Evolutionary conservation across 2,329 filamentous ascomycete species (phyloP), one percentile per base, ranked within the genome.

Genomic region (Lecanicillium sp.): DNA sequence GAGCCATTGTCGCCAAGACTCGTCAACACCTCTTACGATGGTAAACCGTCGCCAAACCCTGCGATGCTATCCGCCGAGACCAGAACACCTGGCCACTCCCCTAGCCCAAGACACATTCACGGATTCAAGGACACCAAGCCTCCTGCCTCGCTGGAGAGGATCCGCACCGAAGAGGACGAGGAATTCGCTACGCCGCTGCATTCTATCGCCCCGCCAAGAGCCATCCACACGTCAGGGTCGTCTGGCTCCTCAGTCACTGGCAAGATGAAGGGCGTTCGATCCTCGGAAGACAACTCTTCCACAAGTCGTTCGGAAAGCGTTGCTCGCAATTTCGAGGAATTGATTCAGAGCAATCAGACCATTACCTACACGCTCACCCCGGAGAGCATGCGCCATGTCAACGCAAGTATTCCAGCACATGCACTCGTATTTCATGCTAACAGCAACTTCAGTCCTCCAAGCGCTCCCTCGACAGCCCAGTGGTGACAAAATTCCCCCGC

Each of bases 341-440:
- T 91, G 43, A 90, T 93, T 53, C 81, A 87, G 49, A 90, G 87
- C 62, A 84, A 89, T 56, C 81, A 90, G 60, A 91, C 87, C 1
- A 83, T 91, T 36, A 87, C 87, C 57, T 91, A 86, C 62, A 91
- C 87, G 2, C 72, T 91, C 23, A 93, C 87, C 0, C 87, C 87
- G 0, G 82, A 86, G 60, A 87, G 77, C 56, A 87, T 91, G 78
- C 83, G 86, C 52, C 78, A 87, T 54, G 82, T 87, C 57, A 82
- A 87, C 64, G 84, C 87, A 69, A 68, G 78, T 71, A 38, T 7
- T 20, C 20, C 12, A 4, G 12, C 12, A 12, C 32, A 9, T 38
- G 8, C 5, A 38, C 19, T 7, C 14, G 35, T 21, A 10, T 21
- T n/a, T 12, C 19, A 38, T 19, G 8, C 15, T 38, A 48, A 27